Conservation (phyloP, 2,329 filamentous ascomycete species). For the Chrysoporthe austroafricana region DNA sequence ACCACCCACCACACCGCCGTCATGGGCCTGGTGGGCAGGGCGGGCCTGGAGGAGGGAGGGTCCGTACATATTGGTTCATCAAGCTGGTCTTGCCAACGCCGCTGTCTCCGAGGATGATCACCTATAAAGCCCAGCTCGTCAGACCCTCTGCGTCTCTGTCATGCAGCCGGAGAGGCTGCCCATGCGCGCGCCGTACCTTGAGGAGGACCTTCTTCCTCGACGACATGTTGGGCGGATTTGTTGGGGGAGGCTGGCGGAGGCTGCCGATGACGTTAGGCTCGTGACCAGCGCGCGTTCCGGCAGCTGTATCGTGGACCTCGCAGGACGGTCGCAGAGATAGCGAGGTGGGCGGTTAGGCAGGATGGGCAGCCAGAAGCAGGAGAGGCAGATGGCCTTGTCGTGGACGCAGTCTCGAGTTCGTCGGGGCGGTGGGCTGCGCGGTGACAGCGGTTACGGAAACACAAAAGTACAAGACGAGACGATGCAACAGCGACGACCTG, state of each 20-base stretch:
- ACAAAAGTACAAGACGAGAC: slow-evolving; percentile 3
- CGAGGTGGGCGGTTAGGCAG: not conserved
- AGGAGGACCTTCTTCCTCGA: slow-evolving; percentile 88
- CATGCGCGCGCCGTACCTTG: slow-evolving; percentile 63
- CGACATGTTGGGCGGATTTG: slow-evolving; percentile 59
- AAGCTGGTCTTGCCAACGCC: slow-evolving; percentile 99
- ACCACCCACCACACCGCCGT: not conserved
- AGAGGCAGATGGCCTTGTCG: not conserved
- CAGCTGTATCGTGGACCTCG: slow-evolving; percentile 12
- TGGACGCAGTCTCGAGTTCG: not conserved
- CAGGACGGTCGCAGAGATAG: not conserved
- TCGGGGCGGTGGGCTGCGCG: not conserved
- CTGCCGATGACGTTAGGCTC: slow-evolving; percentile 19
- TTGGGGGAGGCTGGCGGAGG: not conserved
- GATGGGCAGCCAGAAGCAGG: not conserved
- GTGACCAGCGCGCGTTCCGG: slow-evolving; percentile 1
- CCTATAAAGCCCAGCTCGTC: slow-evolving; percentile 55
- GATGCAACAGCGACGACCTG: not conserved
- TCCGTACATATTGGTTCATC: slow-evolving; percentile 99
- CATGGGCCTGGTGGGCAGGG: not conserved
- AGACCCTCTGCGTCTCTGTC: slow-evolving; percentile 24
- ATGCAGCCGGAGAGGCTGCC: not conserved
- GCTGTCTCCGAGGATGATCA: slow-evolving; percentile 98
- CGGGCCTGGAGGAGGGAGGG: slow-evolving; percentile 23
- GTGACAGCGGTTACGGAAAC: slow-evolving; percentile 10